Evolutionary conservation across 345 rosid genomes (phyloP), one percentile per base, ranked within the genome.

Genomic region (Camelina laxa): DNA sequence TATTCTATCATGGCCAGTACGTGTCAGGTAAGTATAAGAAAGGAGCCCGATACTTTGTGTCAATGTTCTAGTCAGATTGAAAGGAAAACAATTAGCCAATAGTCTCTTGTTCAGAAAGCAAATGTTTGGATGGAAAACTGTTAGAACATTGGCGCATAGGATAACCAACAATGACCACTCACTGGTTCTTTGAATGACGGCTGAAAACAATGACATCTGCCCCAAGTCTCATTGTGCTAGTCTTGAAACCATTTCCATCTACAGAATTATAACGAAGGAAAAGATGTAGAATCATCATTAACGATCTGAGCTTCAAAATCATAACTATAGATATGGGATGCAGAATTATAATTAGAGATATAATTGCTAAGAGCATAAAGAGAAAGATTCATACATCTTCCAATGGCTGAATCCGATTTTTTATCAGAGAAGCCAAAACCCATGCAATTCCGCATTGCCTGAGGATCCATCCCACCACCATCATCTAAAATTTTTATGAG

Each of bases 191-290:
- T 59, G 66, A 8, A 78, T 84, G 86, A 72, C 97, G 86, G 82
- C 91, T 94, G 86, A 94, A 90, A 73, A 94, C 95, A 38, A 94
- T 82, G 55, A 86, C 98, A 81, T 91, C 98, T 59, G 93, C 97
- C 74, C 98, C 97, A 74, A 94, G 96, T 81, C 98, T 86, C 96
- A 90, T 91, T 67, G 97, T 83, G 83, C 98, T 88, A 12, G 98
- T 94, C 89, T 94, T 94, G 85, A 91, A 94, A 78, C 98, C 97
- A 83, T 94, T 94, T 12, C 97, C 98, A 85, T 94, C 98, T 91
- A 83, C 64, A 87, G 82, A 75, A 67, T 67, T 74, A 85, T 30
- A 79, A 67, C 27, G 75, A 65, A 75, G 60, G 68, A 54, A 19
- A 44, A 76, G 66, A 41, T 45, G 20, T 42, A 47, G 36, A 63